phyloP scores from a whole-genome alignment of 192 early-diverging fungal genomes.

The Coemansia umbellata region DNA sequence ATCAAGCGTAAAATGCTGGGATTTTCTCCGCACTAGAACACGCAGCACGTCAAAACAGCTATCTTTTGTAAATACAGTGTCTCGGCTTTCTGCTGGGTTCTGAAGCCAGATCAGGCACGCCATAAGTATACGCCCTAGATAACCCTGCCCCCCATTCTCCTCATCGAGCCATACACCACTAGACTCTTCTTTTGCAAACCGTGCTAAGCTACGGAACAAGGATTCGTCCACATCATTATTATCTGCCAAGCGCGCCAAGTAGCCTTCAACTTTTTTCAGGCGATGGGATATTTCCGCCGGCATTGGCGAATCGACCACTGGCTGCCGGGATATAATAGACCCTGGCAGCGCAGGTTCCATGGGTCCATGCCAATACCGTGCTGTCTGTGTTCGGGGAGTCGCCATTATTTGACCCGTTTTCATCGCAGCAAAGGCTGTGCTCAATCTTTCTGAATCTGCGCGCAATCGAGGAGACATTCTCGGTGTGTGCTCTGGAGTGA shows the following conservation, averaged over 20 bases:
- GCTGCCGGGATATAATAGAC: conserved; percentile 1
- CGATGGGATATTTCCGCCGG: conserved; percentile 35
- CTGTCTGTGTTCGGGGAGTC: conserved; percentile 46
- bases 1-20: conserved; percentile 38
- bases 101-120: conserved; percentile 48
- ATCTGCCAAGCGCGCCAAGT: conserved; percentile 24
- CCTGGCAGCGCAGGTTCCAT: conserved; percentile 14
- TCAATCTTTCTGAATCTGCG: neutral
- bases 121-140: conserved; percentile 31
- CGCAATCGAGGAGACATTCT: conserved; percentile 21
- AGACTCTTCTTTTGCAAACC: conserved; percentile 51
- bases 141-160: conserved; percentile 20
- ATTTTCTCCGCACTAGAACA: conserved; percentile 44
- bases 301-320: conserved; percentile 32
- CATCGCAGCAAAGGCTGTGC: neutral
- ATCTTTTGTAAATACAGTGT: conserved; percentile 47
- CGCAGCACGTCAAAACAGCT: conserved; percentile 52
- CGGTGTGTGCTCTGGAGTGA: conserved; percentile 26
- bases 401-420: conserved; percentile 2
- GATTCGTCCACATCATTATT: conserved; percentile 36
- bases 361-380: conserved; percentile 48
- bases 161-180: conserved; percentile 26
- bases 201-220: conserved; percentile 46
- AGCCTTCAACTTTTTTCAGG: conserved; percentile 19
- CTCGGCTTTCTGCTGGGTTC: conserved; percentile 37